Evolutionary conservation across 2,329 filamentous ascomycete genomes (phyloP).

Genomic region (Aspergillus sp.): DNA sequence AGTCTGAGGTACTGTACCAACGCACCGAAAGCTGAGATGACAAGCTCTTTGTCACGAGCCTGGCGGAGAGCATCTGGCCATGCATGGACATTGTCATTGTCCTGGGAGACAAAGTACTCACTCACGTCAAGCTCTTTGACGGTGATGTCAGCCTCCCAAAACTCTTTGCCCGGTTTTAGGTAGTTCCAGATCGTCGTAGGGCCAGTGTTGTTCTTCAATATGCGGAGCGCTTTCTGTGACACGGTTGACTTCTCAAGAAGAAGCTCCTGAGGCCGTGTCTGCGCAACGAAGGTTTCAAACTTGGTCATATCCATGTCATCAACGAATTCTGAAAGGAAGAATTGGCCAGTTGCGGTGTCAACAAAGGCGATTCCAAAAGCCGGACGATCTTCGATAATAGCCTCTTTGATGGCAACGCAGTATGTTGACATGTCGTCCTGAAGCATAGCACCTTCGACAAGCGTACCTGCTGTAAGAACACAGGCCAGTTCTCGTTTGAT

Average conservation of each 20-base stretch:
- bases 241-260: slow-evolving; percentile 83
- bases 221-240: slow-evolving; percentile 84
- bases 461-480: slow-evolving; percentile 85
- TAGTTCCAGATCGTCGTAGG: slow-evolving; percentile 96
- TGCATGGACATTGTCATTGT: slow-evolving; percentile 58
- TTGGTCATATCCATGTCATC: slow-evolving; percentile 93
- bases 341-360: slow-evolving; percentile 93
- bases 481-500: slow-evolving; percentile 88
- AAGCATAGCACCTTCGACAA: slow-evolving; percentile 94
- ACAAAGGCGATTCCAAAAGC: slow-evolving; percentile 91
- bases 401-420: slow-evolving; percentile 91
- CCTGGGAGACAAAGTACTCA: slow-evolving; percentile 71
- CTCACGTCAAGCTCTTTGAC: slow-evolving; percentile 76
- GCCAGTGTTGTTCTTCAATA: slow-evolving; percentile 91
- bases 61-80: slow-evolving; percentile 78
- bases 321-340: slow-evolving; percentile 86
- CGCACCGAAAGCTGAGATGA: slow-evolving; percentile 90
- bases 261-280: slow-evolving; percentile 84
- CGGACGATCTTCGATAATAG: slow-evolving; percentile 67
- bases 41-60: slow-evolving; percentile 72
- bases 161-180: slow-evolving; percentile 81
- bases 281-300: slow-evolving; percentile 94
- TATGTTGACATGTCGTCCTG: slow-evolving; percentile 97
- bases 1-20: slow-evolving; percentile 81
- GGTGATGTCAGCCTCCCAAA: slow-evolving; percentile 83